Evolutionary conservation across 352 stramenopile genomes (phyloP), one percentile per base, ranked within the genome.

Genomic region (Aphanomyces cochlioides): DNA sequence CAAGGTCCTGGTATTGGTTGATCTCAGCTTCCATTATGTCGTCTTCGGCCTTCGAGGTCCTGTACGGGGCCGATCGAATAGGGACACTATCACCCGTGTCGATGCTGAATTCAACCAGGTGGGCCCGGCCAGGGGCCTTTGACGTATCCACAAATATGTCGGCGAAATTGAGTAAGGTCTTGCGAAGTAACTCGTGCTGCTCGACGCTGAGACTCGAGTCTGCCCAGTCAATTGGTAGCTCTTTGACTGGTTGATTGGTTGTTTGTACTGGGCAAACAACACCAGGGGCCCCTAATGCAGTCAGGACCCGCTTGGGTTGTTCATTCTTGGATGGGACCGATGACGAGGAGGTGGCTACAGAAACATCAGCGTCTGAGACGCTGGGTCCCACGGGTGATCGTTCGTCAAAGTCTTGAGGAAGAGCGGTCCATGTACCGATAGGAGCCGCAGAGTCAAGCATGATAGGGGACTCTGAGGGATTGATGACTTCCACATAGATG

Each of bases 11-110:
- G 45, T 53, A 53, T 2, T 53, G 45, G 45, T 53, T 53, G 13
- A 53, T 15, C n/a, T 53, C 45, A 53, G 45, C 45, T 2, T 53
- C 45, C 45, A 53, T 53, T 15, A 53, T 53, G 45, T 53, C 45
- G 45, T n/a, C 45, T 53, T 53, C 45, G n/a, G 45, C 45, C 45
- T 53, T 53, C n/a, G 45, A 53, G 13, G 45, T 53, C 1, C 45
- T n/a, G 45, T 53, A 53, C 1, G 45, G 2, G 45, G 45, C 45
- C 13, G 45, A 53, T 53, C 45, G 45, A 19, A 19, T 53, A 15
- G 45, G 45, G 13, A 2, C 45, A 19, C 45, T 28, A 53, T 53
- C 45, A 19, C 45, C 45, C 45, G 45, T 53, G 45, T 53, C 45
- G 2, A 53, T 53, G n/a, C 45, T 53, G 45, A 53, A 15, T 19